Evolutionary conservation across 352 stramenopile species (phyloP), one percentile per base, ranked within the genome.

Genomic region (Phytophthora melonis): DNA sequence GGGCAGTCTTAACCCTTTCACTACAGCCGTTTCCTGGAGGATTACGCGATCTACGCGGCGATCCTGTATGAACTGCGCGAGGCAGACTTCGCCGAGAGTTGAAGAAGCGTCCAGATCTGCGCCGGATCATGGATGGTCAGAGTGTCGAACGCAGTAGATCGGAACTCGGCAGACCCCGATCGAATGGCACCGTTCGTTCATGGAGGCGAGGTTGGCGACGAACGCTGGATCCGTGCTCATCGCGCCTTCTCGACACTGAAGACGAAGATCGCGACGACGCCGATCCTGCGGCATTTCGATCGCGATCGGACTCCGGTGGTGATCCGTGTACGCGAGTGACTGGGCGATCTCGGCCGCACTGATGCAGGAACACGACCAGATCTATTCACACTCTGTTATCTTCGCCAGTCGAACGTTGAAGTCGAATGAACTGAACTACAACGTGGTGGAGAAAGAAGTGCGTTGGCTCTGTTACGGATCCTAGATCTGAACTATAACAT

Each of bases 331-430:
- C n/a, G n/a, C n/a, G n/a, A n/a, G n/a, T n/a, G n/a, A n/a, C n/a
- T n/a, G n/a, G n/a, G n/a, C n/a, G n/a, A n/a, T n/a, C n/a, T n/a
- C 60, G 3, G 58, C 23, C 0, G 23, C 50, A 0, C 14, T 80
- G 0, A 41, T 59, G 23, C 68, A 76, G 39, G 36, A 66, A 11
- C 57, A 80, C 8, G 68, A 69, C 8, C 63, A n/a, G n/a, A n/a
- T n/a, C n/a, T n/a, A n/a, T n/a, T n/a, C n/a, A n/a, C n/a, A n/a
- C n/a, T n/a, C n/a, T n/a, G n/a, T n/a, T 56, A 52, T 13, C n/a
- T 77, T 77, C 25, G n/a, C 32, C 0, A 72, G 63, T 34, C 58
- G 58, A 2, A 63, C 50, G 1, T 32, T 72, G 34, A 77, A 77
- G 53, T 11, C 32, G n/a, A n/a, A n/a, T n/a, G n/a, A n/a, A n/a